A percentile compares a stretch with the other conserved stretches of the same genome.
phyloP scores from a whole-genome alignment of 176 grass and related monocot species.

The Carex kokanica region DNA sequence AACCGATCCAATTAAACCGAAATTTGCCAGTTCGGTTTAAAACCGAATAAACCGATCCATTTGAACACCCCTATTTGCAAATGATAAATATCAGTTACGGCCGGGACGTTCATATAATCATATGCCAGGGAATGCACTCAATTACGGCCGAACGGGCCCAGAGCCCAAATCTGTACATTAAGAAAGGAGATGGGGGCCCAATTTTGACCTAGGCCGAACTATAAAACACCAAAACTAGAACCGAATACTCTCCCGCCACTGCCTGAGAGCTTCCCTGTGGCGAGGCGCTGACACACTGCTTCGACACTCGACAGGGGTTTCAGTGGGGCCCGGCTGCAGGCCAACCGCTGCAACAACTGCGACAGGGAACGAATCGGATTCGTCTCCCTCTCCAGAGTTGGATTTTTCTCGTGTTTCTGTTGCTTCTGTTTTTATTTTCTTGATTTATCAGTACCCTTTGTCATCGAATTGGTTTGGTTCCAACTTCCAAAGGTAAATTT shows the following conservation, averaged over 20 bases:
- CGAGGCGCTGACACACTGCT: not conserved
- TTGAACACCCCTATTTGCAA: too few species aligned
- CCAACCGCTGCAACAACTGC: not conserved
- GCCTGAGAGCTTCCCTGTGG: not conserved
- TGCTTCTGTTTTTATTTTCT: not conserved
- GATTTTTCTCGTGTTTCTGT: not conserved
- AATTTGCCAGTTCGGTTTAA: too few species aligned
- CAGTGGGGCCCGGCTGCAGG: not conserved
- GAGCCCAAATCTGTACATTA: not conserved
- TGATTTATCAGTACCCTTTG: not conserved
- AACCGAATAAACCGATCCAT: too few species aligned
- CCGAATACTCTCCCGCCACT: not conserved
- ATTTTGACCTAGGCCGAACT: not conserved
- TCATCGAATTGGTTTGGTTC: not conserved
- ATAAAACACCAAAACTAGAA: not conserved
- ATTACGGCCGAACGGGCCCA: not conserved
- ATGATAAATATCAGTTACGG: not conserved
- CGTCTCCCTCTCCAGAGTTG: not conserved
- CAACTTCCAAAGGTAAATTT: not conserved
- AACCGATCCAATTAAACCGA: too few species aligned
- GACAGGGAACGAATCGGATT: not conserved
- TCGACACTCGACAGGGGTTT: not conserved
- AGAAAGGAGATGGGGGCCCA: not conserved
- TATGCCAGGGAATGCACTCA: not conserved
- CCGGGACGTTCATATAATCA: too few species aligned